Conservation (phyloP, 2,329 filamentous ascomycete species). For the Neoscytalidium dimidiatum region DNA sequence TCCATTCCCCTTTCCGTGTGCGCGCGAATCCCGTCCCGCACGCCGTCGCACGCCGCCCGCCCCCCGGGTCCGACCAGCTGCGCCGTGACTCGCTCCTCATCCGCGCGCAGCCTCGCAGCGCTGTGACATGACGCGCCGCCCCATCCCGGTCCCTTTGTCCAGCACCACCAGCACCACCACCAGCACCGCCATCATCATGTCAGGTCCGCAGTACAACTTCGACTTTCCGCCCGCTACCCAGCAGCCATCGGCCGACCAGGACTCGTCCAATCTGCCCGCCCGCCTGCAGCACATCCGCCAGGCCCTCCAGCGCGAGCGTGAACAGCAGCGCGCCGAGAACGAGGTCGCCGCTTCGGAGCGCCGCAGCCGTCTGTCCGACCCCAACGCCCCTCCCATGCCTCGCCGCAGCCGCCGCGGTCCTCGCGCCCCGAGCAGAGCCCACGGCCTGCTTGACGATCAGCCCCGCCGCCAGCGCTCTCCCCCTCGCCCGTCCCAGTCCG, state of each 20-base stretch:
- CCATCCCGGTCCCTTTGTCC: slow-evolving; percentile 26
- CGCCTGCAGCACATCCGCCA: slow-evolving; percentile 36
- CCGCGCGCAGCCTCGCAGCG: neutral
- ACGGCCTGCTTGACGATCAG: neutral
- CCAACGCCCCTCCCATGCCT: slow-evolving; percentile 10
- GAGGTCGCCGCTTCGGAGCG: slow-evolving; percentile 21
- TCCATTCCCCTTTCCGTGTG: neutral
- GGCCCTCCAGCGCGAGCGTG: slow-evolving; percentile 34
- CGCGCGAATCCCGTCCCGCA: neutral
- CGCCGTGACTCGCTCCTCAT: neutral
- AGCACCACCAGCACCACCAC: too few species aligned
- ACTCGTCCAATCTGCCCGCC: slow-evolving; percentile 20
- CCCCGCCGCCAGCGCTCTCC: neutral
- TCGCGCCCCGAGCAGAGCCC: neutral
- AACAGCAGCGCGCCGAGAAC: slow-evolving; percentile 28
- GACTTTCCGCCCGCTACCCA: slow-evolving; percentile 45
- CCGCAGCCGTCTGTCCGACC: slow-evolving; percentile 4
- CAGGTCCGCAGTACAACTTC: slow-evolving; percentile 36
- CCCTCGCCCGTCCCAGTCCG: neutral
- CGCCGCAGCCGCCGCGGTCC: slow-evolving; percentile 14
- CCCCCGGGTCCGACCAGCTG: too few species aligned
- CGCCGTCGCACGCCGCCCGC: too few species aligned
- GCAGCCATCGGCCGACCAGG: slow-evolving; percentile 21
- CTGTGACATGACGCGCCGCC: slow-evolving; percentile 10
- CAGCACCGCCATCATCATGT: slow-evolving; percentile 26